phyloP scores from a whole-genome alignment of 2,329 filamentous ascomycete species.

The Fusarium luffae region DNA sequence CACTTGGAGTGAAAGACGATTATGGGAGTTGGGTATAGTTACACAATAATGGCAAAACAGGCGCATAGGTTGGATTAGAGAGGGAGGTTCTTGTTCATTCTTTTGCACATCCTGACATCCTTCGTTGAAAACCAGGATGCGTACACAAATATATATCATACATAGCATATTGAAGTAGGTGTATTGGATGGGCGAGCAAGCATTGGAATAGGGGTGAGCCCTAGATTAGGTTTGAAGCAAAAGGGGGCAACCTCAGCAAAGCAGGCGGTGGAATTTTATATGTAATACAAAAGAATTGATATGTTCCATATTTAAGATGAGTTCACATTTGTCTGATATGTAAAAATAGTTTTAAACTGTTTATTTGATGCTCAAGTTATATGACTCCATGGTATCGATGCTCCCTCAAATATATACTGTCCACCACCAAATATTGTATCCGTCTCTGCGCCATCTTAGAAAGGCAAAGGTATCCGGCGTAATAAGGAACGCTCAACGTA shows the following conservation, averaged over 20 bases:
- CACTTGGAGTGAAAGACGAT: slow-evolving; percentile 6
- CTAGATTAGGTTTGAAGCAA: slow-evolving; percentile 25
- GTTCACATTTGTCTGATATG: neutral
- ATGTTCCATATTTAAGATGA: neutral
- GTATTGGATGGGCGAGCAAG: slow-evolving; percentile 13
- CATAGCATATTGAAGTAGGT: neutral
- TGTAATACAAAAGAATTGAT: slow-evolving; percentile 41
- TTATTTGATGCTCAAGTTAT: slow-evolving; percentile 28
- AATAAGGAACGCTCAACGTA: slow-evolving; percentile 35
- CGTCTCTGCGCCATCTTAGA: neutral
- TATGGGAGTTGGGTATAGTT: slow-evolving; percentile 13
- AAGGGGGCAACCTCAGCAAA: slow-evolving; percentile 16
- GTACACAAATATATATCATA: slow-evolving; percentile 17
- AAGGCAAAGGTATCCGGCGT: slow-evolving; percentile 5
- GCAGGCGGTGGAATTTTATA: slow-evolving; percentile 25
- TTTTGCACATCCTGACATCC: slow-evolving; percentile 19
- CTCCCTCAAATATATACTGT: slow-evolving; percentile 1
- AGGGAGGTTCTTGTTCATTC: slow-evolving; percentile 24
- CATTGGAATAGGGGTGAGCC: slow-evolving; percentile 6
- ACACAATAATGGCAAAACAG: slow-evolving; percentile 31
- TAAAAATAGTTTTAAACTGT: neutral
- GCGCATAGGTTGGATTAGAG: slow-evolving; percentile 32
- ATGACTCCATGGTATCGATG: slow-evolving; percentile 32
- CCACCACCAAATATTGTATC: slow-evolving; percentile 4
- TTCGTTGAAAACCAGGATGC: slow-evolving; percentile 6